Evolutionary conservation across 805 yeast species (phyloP).

Genomic region (Kodamaea laetipori): DNA sequence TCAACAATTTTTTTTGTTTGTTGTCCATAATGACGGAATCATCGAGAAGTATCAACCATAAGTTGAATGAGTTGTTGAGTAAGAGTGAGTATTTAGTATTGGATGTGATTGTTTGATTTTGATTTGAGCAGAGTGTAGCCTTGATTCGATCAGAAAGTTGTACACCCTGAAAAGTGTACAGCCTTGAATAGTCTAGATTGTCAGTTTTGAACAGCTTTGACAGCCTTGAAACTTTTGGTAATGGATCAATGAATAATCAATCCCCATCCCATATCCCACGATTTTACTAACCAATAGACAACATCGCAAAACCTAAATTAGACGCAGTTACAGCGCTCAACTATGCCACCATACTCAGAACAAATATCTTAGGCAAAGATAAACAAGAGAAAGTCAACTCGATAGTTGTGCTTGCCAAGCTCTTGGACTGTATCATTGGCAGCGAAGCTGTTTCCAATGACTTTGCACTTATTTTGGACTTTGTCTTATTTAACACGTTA

Average conservation of each 20-base stretch:
- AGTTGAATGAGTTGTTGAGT: slow-evolving; percentile 44
- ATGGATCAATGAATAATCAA: too few relatives aligned
- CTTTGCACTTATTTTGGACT: slow-evolving; percentile 40
- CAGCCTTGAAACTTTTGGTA: too few relatives aligned
- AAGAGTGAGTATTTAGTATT: slow-evolving; percentile 40
- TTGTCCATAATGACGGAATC: slow-evolving; percentile 36
- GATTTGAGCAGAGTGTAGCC: too few relatives aligned
- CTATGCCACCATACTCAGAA: slow-evolving; percentile 40
- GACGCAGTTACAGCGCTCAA: slow-evolving; percentile 35
- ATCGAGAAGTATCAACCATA: slow-evolving; percentile 46
- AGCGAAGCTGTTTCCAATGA: slow-evolving; percentile 42
- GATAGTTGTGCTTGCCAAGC: slow-evolving; percentile 54
- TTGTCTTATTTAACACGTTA: slow-evolving; percentile 40
- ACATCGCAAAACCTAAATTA: slow-evolving; percentile 30
- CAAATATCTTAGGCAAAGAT: slow-evolving; percentile 47
- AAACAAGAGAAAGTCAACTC: slow-evolving; percentile 55
- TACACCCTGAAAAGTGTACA: too few relatives aligned
- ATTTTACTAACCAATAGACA: slow-evolving; percentile 20
- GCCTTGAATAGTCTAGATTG: too few relatives aligned
- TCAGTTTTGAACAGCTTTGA: too few relatives aligned
- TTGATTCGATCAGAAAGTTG: too few relatives aligned
- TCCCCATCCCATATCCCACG: not conserved
- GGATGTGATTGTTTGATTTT: too few relatives aligned
- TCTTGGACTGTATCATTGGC: slow-evolving; percentile 46
- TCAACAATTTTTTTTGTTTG: slow-evolving; percentile 2